Conservation (phyloP, 768 basidiomycete species). For the Sporobolomyces pararoseus region DNA sequence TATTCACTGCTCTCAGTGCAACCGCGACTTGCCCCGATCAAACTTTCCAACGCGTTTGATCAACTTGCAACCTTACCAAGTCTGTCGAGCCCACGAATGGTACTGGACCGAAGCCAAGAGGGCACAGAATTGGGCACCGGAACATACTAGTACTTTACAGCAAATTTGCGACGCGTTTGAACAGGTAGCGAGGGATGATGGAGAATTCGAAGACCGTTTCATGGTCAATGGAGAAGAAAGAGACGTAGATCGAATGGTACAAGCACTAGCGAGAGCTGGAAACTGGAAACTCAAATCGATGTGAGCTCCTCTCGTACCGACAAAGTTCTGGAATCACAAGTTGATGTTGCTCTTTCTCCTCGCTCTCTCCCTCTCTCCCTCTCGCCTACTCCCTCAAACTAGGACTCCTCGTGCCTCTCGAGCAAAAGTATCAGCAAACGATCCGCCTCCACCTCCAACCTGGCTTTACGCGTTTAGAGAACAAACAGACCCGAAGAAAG, state of each 20-base stretch:
- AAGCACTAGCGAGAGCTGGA: slow-evolving; percentile 5
- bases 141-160: background rate
- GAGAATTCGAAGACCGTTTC: slow-evolving; percentile 8
- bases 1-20: slow-evolving; percentile 34
- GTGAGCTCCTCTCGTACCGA: background rate
- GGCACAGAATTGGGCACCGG: slow-evolving; percentile 13
- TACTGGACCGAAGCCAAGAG: slow-evolving; percentile 32
- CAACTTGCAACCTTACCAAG: slow-evolving; percentile 31
- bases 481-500: background rate
- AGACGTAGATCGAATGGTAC: slow-evolving; percentile 1
- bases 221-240: background rate
- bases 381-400: background rate
- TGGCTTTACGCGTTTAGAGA: slow-evolving; percentile 11
- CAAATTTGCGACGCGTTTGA: background rate
- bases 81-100: slow-evolving; percentile 32
- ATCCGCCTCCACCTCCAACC: background rate
- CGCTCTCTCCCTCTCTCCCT: no score
- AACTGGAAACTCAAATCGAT: background rate
- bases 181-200: background rate
- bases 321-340: background rate
- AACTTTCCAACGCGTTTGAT: slow-evolving; percentile 18
- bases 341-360: no score
- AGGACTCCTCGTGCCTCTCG: slow-evolving; percentile 7
- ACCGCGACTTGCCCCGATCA: background rate
- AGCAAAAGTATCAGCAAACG: background rate